phyloP scores from a whole-genome alignment of 441 rosid species.

The Pelargonium fulgidum region DNA sequence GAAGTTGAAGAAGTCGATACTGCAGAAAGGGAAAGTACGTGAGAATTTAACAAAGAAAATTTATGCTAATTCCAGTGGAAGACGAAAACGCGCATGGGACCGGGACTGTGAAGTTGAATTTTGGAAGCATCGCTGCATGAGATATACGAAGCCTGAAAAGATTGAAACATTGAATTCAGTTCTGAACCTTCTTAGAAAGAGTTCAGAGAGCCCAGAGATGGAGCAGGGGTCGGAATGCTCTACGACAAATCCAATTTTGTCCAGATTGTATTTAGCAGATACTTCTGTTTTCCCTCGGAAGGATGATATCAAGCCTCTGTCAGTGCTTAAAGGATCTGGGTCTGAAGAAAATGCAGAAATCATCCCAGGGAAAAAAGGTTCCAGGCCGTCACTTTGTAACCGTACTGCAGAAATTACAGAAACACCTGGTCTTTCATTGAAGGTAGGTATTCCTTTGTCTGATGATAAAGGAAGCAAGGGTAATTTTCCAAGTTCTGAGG shows the following conservation, averaged over 20 bases:
- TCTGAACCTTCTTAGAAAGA: slow-evolving; percentile 62
- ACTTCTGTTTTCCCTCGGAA: slow-evolving; percentile 93
- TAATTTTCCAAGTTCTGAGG: slow-evolving; percentile 39
- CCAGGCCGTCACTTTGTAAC: slow-evolving; percentile 28
- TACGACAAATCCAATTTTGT: slow-evolving; percentile 65
- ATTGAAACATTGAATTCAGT: slow-evolving; percentile 89
- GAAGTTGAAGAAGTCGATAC: slow-evolving; percentile 71
- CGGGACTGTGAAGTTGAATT: slow-evolving; percentile 97
- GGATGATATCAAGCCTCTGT: slow-evolving; percentile 74
- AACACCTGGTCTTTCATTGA: slow-evolving; percentile 33
- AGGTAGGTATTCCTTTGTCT: slow-evolving; percentile 26
- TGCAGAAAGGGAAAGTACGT: slow-evolving; percentile 96
- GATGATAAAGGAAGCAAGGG: slow-evolving; percentile 39
- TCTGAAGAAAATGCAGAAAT: slow-evolving; percentile 36
- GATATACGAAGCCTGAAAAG: slow-evolving; percentile 76
- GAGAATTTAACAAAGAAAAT: slow-evolving; percentile 95
- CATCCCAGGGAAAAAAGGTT: slow-evolving; percentile 29
- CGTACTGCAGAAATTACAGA: slow-evolving; percentile 32
- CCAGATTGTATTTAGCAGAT: slow-evolving; percentile 93
- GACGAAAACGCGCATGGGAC: slow-evolving; percentile 86
- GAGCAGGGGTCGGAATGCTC: slow-evolving; percentile 37
- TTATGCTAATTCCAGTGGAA: slow-evolving; percentile 80
- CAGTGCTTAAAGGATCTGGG: slow-evolving; percentile 35
- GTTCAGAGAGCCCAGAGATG: slow-evolving; percentile 37
- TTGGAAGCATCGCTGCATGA: slow-evolving; percentile 94